These are phyloP conservation scores for Septoria petroselini DNA, from an alignment of 2,329 filamentous ascomycete species.

Conservation along the genomic window DNA sequence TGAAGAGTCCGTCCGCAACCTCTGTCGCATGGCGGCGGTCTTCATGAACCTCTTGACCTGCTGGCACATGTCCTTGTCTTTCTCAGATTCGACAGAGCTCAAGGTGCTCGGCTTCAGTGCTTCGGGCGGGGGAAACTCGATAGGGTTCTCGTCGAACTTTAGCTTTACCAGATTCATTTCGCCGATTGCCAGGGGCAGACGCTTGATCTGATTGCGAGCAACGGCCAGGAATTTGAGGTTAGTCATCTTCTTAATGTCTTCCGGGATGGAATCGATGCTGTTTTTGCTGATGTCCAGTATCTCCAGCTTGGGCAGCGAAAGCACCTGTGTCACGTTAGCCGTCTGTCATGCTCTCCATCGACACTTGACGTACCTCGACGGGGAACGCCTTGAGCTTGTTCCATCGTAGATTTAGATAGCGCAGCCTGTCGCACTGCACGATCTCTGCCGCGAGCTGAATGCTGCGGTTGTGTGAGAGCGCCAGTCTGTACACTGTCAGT, in stretches of 20 bases:
- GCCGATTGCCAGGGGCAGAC: slow-evolving; percentile 76
- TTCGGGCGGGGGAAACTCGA: slow-evolving; percentile 66
- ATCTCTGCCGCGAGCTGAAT: slow-evolving; percentile 67
- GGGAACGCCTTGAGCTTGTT: slow-evolving; percentile 69
- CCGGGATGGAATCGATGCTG: slow-evolving; percentile 71
- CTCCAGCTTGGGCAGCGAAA: slow-evolving; percentile 80
- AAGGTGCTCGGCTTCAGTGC: slow-evolving; percentile 34
- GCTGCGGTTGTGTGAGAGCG: slow-evolving; percentile 76
- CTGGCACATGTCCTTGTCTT: slow-evolving; percentile 58
- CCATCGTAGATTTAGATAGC: slow-evolving; percentile 76
- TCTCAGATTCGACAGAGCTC: slow-evolving; percentile 55
- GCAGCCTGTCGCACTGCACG: slow-evolving; percentile 70
- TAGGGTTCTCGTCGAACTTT: slow-evolving; percentile 84
- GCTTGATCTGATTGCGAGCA: slow-evolving; percentile 80
- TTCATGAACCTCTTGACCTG: slow-evolving; percentile 60
- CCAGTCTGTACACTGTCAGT: slow-evolving; percentile 56
- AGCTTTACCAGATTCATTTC: slow-evolving; percentile 91
- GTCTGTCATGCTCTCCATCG: background rate
- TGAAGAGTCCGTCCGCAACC: slow-evolving; percentile 29
- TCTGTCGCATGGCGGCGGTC: slow-evolving; percentile 39
- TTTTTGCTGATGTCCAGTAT: slow-evolving; percentile 92
- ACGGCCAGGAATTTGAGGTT: slow-evolving; percentile 87
- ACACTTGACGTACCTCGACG: slow-evolving; percentile 53
- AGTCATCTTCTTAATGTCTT: slow-evolving; percentile 73
- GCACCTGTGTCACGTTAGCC: slow-evolving; percentile 58